Evolutionary conservation across 2,329 filamentous ascomycete genomes (phyloP), one percentile per base, ranked within the genome.

Genomic region (Coniochaeta sp.): DNA sequence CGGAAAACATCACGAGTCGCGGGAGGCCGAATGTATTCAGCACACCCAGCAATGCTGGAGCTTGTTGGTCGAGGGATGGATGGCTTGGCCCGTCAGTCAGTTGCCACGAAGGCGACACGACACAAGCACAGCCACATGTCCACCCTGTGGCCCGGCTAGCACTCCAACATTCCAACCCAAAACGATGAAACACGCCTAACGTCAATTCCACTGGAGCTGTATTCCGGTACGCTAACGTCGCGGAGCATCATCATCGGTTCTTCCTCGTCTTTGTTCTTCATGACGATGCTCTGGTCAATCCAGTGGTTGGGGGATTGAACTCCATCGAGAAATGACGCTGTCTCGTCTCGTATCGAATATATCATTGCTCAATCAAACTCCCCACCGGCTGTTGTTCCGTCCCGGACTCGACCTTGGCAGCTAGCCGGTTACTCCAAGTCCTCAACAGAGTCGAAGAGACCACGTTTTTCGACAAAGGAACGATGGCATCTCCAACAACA

Each of bases 101-200:
- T 42, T 22, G 22, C 38, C 38, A 42, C 38, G 38, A 12, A 42
- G 18, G 20, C 27, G n/a, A n/a, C n/a, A n/a, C n/a, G n/a, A 30
- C 12, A 22, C 20, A 42, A 6, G 38, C 38, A 42, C 38, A 42
- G 38, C 38, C 38, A 42, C 38, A 42, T 42, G 20, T 42, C 38
- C 26, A 26, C n/a, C n/a, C 12, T 24, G 38, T 42, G 38, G 38
- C 38, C 16, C 12, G 13, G 6, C 6, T 40, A 3, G 10, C 38
- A 42, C 26, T 42, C 38, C 38, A 42, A 42, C 38, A 42, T 42
- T 42, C 38, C 38, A 42, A 42, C 38, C 38, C n/a, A 42, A 42
- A 42, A 24, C 38, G 20, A 42, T 42, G 38, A 42, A 42, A 42
- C 38, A 42, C 18, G 20, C 38, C 20, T 26, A 42, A 42, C 38